A percentile compares a stretch with the other conserved stretches of the same genome.
phyloP scores from a whole-genome alignment of 257 asterid species.

The Perilla frutescens region DNA sequence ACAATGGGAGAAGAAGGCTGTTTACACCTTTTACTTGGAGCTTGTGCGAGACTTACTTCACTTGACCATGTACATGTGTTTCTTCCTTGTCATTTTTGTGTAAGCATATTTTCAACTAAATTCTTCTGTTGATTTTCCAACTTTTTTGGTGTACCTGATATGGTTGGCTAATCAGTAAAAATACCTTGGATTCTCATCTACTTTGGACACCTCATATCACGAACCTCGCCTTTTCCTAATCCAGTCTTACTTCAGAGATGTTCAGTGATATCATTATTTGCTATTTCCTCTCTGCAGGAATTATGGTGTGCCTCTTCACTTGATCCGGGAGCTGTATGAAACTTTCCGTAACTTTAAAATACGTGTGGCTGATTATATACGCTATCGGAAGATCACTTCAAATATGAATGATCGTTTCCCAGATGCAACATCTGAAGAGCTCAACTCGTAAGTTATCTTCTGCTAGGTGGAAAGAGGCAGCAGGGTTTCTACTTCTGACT shows the following conservation, averaged over 20 bases:
- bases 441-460: conserved; percentile 59
- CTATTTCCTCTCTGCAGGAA: conserved; percentile 54
- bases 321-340: conserved; percentile 96
- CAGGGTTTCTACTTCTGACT: conserved; percentile 26
- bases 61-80: conserved; percentile 93
- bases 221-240: background rate
- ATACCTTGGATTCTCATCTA: conserved; percentile 10
- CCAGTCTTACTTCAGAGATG: background rate
- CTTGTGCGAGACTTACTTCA: conserved; percentile 88
- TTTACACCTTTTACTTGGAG: conserved; percentile 93
- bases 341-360: conserved; percentile 90
- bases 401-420: conserved; percentile 96
- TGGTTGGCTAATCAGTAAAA: conserved; percentile 23
- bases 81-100: conserved; percentile 95
- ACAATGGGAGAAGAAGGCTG: conserved; percentile 98
- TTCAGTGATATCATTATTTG: conserved; percentile 19
- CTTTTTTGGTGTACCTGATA: background rate
- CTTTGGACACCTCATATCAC: conserved; percentile 6
- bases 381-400: conserved; percentile 91
- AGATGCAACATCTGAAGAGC: conserved; percentile 96
- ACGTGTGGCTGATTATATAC: conserved; percentile 90
- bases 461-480: conserved; percentile 14
- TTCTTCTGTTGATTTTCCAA: conserved; percentile 15
- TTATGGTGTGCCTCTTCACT: conserved; percentile 95
- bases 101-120: conserved; percentile 50